Percentiles rank a stretch among this genome's conserved stretches.
Conservation (phyloP, 1,284 basidiomycete genomes). For the Agaricales sp. region DNA sequence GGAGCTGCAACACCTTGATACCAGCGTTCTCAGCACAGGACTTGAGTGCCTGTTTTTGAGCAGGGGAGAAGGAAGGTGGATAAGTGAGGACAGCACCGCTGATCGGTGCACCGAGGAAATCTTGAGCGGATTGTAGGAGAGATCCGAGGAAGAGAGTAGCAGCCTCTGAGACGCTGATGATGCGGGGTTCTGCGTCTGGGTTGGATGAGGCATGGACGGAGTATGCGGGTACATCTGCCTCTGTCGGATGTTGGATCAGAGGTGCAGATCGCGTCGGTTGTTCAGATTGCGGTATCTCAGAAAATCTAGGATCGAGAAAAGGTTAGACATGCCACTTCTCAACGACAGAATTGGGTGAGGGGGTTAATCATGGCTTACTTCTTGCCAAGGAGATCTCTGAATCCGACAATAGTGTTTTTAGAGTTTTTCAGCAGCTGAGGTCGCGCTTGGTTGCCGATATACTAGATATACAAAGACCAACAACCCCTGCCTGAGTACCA, state of each 20-base stretch:
- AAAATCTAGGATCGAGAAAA: slow-evolving; percentile 39
- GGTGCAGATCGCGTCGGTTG: slow-evolving; percentile 41
- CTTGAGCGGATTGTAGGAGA: slow-evolving; percentile 81
- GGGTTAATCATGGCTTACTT: slow-evolving; percentile 43
- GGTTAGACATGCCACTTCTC: neutral
- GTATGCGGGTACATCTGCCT: slow-evolving; percentile 73
- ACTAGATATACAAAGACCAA: slow-evolving; percentile 36
- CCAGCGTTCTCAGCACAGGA: slow-evolving; percentile 76
- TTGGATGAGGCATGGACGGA: slow-evolving; percentile 69
- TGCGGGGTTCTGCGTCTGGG: slow-evolving; percentile 64
- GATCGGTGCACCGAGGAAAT: slow-evolving; percentile 83
- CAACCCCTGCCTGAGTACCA: slow-evolving; percentile 7
- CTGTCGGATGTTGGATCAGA: slow-evolving; percentile 68
- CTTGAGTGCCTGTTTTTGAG: slow-evolving; percentile 64
- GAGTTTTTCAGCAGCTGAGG: slow-evolving; percentile 94
- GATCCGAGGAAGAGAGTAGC: slow-evolving; percentile 81
- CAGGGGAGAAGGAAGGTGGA: slow-evolving; percentile 66
- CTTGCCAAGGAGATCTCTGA: slow-evolving; percentile 91
- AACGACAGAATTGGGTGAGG: slow-evolving; percentile 1
- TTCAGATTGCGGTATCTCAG: slow-evolving; percentile 54
- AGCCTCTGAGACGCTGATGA: slow-evolving; percentile 79
- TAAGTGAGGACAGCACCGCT: slow-evolving; percentile 81
- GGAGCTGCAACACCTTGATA: slow-evolving; percentile 73
- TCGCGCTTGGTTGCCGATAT: slow-evolving; percentile 94
- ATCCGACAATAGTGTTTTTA: slow-evolving; percentile 89